Conservation (phyloP, 495 filamentous ascomycete genomes). For the Penicillium malachiteum region DNA sequence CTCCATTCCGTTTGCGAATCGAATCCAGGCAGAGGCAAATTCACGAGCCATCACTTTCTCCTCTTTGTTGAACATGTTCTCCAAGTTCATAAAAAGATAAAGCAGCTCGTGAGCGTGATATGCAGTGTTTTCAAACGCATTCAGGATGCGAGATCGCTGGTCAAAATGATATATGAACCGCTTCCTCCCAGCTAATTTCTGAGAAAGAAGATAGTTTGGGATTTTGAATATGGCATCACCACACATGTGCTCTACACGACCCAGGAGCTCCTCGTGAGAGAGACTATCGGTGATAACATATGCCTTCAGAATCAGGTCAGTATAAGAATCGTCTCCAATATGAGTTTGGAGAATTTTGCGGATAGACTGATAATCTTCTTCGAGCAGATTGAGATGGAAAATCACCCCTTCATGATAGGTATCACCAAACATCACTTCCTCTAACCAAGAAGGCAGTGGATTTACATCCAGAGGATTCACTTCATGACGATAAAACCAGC, state of each 20-base stretch:
- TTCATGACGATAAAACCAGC: constrained; percentile 26
- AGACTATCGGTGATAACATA: constrained; percentile 19
- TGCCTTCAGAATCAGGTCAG: constrained; percentile 19
- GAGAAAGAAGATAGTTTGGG: constrained; percentile 21
- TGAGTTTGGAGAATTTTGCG: constrained; percentile 10
- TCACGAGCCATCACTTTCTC: constrained; percentile 23
- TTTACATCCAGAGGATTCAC: constrained; percentile 18
- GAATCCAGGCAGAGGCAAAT: constrained; percentile 30
- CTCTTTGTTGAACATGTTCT: constrained; percentile 19
- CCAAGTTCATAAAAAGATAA: constrained; percentile 31
- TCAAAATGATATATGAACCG: constrained; percentile 29
- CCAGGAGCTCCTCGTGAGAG: constrained; percentile 8
- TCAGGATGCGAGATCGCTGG: constrained; percentile 28
- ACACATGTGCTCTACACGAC: constrained; percentile 31
- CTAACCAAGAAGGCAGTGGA: constrained; percentile 25
- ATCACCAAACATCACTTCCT: constrained; percentile 31
- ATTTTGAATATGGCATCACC: constrained; percentile 33
- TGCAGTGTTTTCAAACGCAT: constrained; percentile 27
- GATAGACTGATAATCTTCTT: constrained; percentile 21
- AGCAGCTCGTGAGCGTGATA: constrained; percentile 36
- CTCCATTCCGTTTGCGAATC: constrained; percentile 22
- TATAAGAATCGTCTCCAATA: constrained; percentile 13
- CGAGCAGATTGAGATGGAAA: constrained; percentile 29
- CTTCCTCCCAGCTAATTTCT: background rate
- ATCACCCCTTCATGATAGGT: constrained; percentile 35